These are phyloP conservation scores for Cladorrhinum samala DNA, from an alignment of 495 filamentous ascomycete genomes.

Conservation along the genomic window DNA sequence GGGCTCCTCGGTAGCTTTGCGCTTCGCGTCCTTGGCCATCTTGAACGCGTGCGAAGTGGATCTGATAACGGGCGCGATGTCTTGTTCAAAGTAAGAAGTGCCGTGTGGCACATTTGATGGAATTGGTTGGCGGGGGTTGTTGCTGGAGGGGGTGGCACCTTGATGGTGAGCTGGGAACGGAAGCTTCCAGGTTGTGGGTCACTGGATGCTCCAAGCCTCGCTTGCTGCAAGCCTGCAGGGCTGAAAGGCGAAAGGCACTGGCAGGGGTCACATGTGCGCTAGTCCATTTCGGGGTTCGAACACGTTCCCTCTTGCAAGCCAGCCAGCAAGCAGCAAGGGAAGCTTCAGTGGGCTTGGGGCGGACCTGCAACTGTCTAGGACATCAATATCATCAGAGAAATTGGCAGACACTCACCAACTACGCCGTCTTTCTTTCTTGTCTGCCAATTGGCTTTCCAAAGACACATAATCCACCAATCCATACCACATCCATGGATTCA, in stretches of 20 bases:
- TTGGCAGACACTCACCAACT: slow-evolving; percentile 2
- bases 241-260: slow-evolving; percentile 10
- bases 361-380: no score
- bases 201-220: no score
- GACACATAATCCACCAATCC: neutral
- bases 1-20: slow-evolving; percentile 70
- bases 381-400: no score
- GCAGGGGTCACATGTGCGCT: slow-evolving; percentile 6
- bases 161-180: no score
- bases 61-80: neutral
- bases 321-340: slow-evolving; percentile 3
- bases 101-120: no score
- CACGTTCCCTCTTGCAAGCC: slow-evolving; percentile 15
- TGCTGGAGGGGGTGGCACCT: neutral
- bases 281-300: slow-evolving; percentile 18
- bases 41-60: neutral
- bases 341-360: slow-evolving; percentile 17
- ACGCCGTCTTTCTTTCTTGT: neutral
- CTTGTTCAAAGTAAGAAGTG: neutral
- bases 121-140: no score
- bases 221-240: no score
- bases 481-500: slow-evolving; percentile 49
- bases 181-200: slow-evolving; percentile 6
- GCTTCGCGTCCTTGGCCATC: slow-evolving; percentile 53
- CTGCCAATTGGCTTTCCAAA: neutral